These are phyloP conservation scores for Penicillium thymicola DNA, from an alignment of 2,329 filamentous ascomycete genomes.

Conservation along the genomic window DNA sequence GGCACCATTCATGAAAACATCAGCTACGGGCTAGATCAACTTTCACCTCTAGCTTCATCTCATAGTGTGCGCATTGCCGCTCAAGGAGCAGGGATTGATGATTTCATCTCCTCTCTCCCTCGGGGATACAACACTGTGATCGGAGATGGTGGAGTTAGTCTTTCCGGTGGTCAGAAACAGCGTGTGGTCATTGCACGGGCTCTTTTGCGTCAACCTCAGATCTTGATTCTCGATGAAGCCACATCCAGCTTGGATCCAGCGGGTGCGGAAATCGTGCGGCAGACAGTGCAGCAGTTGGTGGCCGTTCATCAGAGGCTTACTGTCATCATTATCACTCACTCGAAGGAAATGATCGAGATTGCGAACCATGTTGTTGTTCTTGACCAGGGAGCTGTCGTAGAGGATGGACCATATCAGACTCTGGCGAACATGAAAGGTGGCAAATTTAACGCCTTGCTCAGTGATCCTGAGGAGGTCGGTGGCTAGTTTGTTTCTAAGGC, in stretches of 20 bases:
- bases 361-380: conserved; percentile 70
- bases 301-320: conserved; percentile 51
- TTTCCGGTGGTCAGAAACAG: conserved; percentile 82
- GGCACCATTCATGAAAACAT: conserved; percentile 55
- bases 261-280: conserved; percentile 61
- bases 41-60: conserved; percentile 50
- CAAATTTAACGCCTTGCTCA: conserved; percentile 46
- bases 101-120: conserved; percentile 71
- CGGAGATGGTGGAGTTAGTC: conserved; percentile 68
- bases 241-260: conserved; percentile 75
- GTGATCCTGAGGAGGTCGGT: conserved; percentile 10
- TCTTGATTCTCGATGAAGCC: conserved; percentile 83
- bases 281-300: conserved; percentile 59
- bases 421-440: conserved; percentile 49
- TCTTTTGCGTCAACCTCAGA: conserved; percentile 64
- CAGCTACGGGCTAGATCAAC: conserved; percentile 65
- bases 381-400: conserved; percentile 64
- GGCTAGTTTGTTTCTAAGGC: neutral
- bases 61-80: conserved; percentile 54
- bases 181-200: conserved; percentile 77
- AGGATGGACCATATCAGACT: conserved; percentile 65
- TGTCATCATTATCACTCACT: conserved; percentile 79
- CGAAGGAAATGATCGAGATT: conserved; percentile 78
- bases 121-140: conserved; percentile 68
- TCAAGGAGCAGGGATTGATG: conserved; percentile 62